Evolutionary conservation across 805 yeast species (phyloP), one percentile per base, ranked within the genome.

Genomic region (Hanseniaspora nectarophila): DNA sequence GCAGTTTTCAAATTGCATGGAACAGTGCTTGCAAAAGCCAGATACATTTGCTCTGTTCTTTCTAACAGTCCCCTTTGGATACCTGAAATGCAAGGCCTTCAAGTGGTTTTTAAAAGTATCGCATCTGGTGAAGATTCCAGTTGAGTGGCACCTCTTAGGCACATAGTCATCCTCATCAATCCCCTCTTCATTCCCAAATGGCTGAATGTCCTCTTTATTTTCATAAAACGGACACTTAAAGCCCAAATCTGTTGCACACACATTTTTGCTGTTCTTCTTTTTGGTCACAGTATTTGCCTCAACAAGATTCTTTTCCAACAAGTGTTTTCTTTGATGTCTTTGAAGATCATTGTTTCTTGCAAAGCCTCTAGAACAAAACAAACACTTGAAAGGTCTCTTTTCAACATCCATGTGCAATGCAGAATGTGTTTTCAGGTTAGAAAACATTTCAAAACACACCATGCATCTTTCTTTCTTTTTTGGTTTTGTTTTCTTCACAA

Each of bases 41-140:
- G 73, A 65, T 39, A 81, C 85, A 48, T 76, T 74, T 20, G 67
- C 65, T 56, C 97, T 74, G 59, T 85, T 83, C 55, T 77, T 80
- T 66, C 87, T 86, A 62, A 81, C 78, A 3, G 95, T 87, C 6
- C 95, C 95, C 37, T 75, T 75, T 5, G 96, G 96, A 65, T 88
- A 88, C 57, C 78, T 82, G 64, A 88, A 88, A 63, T 88, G 97
- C 56, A 88, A 74, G 1, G 95, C 94, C 64, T 85, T 85, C 56
- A 88, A 71, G 67, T 88, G 97, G 67, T 88, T 88, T 62, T 88
- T 88, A 68, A 78, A 88, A 4, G 97, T 88, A 63, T 88, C 97
- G 63, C 95, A 84, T 47, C 97, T 73, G 12, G 88, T 80, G 60
- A 88, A 88, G 29, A 84, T 80, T 5, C 97, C 97, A 7, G 86